Base-by-base conservation (phyloP, 2,329 filamentous ascomycete genomes). In the Thielaviopsis musarum region DNA sequence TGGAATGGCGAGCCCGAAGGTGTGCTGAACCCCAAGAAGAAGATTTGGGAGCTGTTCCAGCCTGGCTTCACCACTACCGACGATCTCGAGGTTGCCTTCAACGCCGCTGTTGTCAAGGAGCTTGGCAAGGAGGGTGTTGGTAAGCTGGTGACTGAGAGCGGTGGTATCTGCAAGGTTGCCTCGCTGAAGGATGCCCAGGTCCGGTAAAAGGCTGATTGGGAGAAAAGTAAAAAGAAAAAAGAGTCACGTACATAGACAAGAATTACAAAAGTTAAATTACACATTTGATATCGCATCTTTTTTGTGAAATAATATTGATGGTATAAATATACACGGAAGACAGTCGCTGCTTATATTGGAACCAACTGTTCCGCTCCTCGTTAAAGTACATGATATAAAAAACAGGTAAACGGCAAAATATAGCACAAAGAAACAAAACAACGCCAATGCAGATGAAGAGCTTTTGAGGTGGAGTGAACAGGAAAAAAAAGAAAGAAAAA, bases 11-110 rank as follows among this genome's bases (percentile, higher is more conserved):
- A 95, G 77, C 90, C 93, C 0, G 93, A 98, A 79, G 85, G 85
- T 63, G 82, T 91, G 57, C 79, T 98, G 61, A 98, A 97, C 79
- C 93, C 93, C 61, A 98, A 98, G 85, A 98, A 97, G 84, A 97
- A 97, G 84, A 77, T 97, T 63, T 97, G 91, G 91, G 93, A 98
- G 78, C 88, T 80, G 10, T 88, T 95, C 74, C 91, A 97, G 78
- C 90, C 91, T 1, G 93, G 91, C 0, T 97, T 97, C 75, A 95
- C 88, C 30, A 98, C 91, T 7, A 95, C 86, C 1, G 85, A 85
- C 7, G 73, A 72, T 54, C 77, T 91, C 57, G 87, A 91, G 72
- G 91, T 95, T 41, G 90, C 80, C 0, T 98, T 97, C 69, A 87
- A 97, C 67, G 87, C 87, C 2, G 78, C 74, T 52, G 83, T 77